A percentile compares a stretch with the other conserved stretches of the same genome.
Conservation (phyloP, 2,329 filamentous ascomycete species). For the Fusarium sp. region DNA sequence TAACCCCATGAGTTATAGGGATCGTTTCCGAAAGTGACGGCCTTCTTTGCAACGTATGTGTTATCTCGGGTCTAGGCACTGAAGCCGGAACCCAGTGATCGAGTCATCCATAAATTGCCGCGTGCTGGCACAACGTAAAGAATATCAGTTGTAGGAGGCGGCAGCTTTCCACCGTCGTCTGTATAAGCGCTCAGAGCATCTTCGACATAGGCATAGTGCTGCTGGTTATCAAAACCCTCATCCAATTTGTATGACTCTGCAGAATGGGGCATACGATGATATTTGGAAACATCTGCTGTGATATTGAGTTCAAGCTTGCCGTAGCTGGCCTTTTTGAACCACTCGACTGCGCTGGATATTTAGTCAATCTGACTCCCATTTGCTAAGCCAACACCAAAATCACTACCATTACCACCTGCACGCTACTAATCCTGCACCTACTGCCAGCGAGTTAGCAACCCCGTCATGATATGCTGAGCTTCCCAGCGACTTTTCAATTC, state of each 20-base stretch:
- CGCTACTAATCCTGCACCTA: no score
- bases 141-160: slow-evolving; percentile 26
- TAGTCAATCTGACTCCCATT: no score
- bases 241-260: slow-evolving; percentile 48
- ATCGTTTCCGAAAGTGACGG: slow-evolving; percentile 54
- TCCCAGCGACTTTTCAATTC: no score
- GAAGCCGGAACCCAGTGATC: slow-evolving; percentile 21
- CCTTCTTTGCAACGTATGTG: slow-evolving; percentile 40
- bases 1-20: slow-evolving; percentile 52
- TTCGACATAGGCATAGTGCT: slow-evolving; percentile 29
- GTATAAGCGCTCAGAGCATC: slow-evolving; percentile 36
- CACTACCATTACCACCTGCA: no score
- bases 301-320: slow-evolving; percentile 44
- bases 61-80: slow-evolving; percentile 1
- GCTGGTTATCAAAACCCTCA: slow-evolving; percentile 2
- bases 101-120: slow-evolving; percentile 14
- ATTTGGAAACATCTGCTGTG: slow-evolving; percentile 41
- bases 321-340: slow-evolving; percentile 49
- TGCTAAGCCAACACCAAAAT: no score
- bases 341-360: slow-evolving; percentile 28
- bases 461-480: no score
- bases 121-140: slow-evolving; percentile 37
- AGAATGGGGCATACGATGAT: slow-evolving; percentile 48
- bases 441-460: no score
- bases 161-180: not conserved